Base-by-base conservation (phyloP, 257 asterid genomes). In the Nicotiana attenuata region DNA sequence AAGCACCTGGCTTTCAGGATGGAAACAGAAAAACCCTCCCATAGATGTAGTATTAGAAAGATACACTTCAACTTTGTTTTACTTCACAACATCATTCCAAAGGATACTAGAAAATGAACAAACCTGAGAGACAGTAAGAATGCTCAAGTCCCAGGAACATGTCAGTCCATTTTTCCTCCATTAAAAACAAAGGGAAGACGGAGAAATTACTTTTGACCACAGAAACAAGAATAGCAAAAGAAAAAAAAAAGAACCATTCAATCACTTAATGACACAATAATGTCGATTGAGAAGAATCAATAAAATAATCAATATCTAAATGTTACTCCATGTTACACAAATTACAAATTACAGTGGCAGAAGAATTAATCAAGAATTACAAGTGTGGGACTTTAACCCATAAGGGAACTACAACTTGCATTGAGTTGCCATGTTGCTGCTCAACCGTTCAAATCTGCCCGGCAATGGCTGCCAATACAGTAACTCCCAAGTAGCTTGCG, bases 361-460 rank as follows among this genome's bases (percentile, higher is more conserved):
- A 45, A 64, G 63, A 88, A 88, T 80, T 73, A 92, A 90, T 88
- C 89, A 87, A 86, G 87, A 87, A 90, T 88, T 89, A 93, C 94
- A 90, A 87, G 91, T 83, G 87, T 78, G 88, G 90, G 87, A 87
- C 88, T 85, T 88, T 83, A 83, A 84, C 88, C 88, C 92, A 81
- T 85, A 84, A 57, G 81, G 82, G 77, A 78, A 82, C 85, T 81
- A 76, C 85, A 84, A 28, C 80, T 55, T 68, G 90, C 87, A 90
- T 81, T 87, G 87, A 85, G 85, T 82, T 78, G 85, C 71, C 66
- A 61, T 64, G 83, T 50, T 35, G 47, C 83, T 41, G 81, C 76
- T 82, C 82, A 80, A 80, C 68, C 47, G n/a, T 83, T 82, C 84
- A 76, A 80, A 82, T 82, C 87, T 87, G 80, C 78, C 81, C 87